These are phyloP conservation scores for Neurospora tetraspora DNA, from an alignment of 495 filamentous ascomycete genomes.

Conservation along the genomic window DNA sequence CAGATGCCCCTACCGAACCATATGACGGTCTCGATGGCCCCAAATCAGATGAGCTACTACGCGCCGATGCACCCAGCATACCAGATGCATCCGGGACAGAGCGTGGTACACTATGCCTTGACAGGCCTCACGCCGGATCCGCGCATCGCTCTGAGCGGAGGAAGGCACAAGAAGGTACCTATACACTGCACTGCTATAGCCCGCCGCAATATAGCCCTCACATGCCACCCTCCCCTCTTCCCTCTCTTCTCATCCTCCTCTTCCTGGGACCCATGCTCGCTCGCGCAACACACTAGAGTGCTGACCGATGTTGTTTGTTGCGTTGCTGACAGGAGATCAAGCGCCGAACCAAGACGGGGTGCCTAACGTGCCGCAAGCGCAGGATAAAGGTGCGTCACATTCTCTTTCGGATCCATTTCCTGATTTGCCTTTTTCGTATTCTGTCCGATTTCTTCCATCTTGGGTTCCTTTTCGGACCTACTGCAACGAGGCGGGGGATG, in stretches of 20 bases:
- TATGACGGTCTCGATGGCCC: conserved; percentile 25
- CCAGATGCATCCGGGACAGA: conserved; percentile 22
- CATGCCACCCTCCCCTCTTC: not conserved
- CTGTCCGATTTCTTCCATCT: not conserved
- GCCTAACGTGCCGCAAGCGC: conserved; percentile 91
- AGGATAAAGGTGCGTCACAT: conserved; percentile 83
- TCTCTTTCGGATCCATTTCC: not conserved
- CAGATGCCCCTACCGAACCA: conserved; percentile 26
- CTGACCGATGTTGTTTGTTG: conserved; percentile 17
- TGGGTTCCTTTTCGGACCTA: not conserved
- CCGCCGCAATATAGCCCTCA: not conserved
- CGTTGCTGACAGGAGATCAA: conserved; percentile 67
- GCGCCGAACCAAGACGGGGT: conserved; percentile 93
- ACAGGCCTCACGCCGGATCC: conserved; percentile 42
- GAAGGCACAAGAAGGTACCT: conserved; percentile 77
- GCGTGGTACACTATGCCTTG: conserved; percentile 47
- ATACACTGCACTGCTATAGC: conserved; percentile 2
- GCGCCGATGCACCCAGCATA: conserved; percentile 33
- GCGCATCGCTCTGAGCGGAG: conserved; percentile 61
- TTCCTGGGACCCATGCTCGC: not conserved
- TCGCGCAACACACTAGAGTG: conserved; percentile 1
- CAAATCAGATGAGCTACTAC: conserved; percentile 29
- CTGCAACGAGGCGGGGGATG: not conserved
- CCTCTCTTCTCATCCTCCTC: not conserved
- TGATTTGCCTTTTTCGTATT: not conserved